Evolutionary conservation across 2,329 filamentous ascomycete species (phyloP), one percentile per base, ranked within the genome.

Genomic region (Penicillium frequentans): DNA sequence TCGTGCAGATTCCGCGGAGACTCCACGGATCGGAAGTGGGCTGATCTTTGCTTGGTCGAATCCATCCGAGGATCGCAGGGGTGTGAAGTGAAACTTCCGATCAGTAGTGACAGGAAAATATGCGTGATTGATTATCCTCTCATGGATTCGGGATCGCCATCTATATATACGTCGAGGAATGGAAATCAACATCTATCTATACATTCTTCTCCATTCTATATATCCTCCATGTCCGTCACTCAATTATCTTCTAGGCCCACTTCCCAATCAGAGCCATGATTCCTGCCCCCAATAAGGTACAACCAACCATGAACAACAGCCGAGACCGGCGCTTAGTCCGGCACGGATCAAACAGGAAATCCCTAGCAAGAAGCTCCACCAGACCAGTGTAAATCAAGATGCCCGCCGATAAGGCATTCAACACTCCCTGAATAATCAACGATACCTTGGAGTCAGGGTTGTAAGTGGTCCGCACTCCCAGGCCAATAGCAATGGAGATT

Each of bases 251-350:
- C n/a, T 61, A 78, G 5, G 78, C 79, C 79, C 79, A 81, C 58
- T 81, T 81, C 7, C 79, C 79, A 7, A 82, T 66, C 57, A 82
- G 61, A 4, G 79, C 77, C 79, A 82, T 81, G 27, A 80, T 45
- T 1, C 67, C 74, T 2, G 73, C 69, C 7, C 79, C 79, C 24
- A 80, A 33, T 24, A 75, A 68, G 9, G 64, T 60, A 48, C 71
- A 77, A 6, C 67, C 60, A 44, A 79, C 56, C 75, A 79, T 79
- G 45, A 77, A 79, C 1, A 71, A 60, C 55, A 79, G 55, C 19
- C 73, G 60, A 26, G 63, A 71, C 44, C 62, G 64, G 29, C 72
- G 66, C 55, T 73, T 75, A 65, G 26, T 64, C 57, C 24, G 49
- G 14, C 50, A 53, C 8, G 70, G 72, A 62, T 81, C 80, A 62